Evolutionary conservation across 169 alveolate genomes (phyloP).

Genomic region (Cryptosporidium bovis): DNA sequence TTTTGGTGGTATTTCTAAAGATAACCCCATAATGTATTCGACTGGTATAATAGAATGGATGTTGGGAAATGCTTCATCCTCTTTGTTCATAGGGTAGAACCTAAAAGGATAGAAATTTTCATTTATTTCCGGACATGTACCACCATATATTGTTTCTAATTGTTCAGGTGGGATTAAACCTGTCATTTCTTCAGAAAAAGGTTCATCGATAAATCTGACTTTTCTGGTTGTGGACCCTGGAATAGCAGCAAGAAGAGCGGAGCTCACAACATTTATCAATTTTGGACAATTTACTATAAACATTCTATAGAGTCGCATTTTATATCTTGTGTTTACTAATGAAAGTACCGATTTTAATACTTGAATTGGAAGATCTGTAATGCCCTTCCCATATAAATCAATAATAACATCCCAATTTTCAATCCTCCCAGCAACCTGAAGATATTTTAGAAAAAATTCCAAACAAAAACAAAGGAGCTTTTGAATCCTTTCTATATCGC

Average conservation of each 20-base stretch:
- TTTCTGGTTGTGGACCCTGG: conserved; percentile 74
- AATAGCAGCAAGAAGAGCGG: conserved; percentile 67
- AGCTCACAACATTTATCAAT: conserved; percentile 67
- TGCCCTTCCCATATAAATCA: conserved; percentile 68
- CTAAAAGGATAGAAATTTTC: conserved; percentile 69
- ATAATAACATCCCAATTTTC: conserved; percentile 77
- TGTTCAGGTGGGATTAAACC: conserved; percentile 62
- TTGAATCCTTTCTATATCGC: conserved; percentile 56
- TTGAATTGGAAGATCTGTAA: conserved; percentile 70
- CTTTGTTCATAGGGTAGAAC: conserved; percentile 32
- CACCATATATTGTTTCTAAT: conserved; percentile 76
- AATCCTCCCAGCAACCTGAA: conserved; percentile 76
- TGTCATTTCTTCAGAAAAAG: conserved; percentile 63
- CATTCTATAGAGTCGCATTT: conserved; percentile 75
- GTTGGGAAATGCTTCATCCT: conserved; percentile 7
- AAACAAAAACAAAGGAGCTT: conserved; percentile 73
- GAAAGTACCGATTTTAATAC: conserved; percentile 71
- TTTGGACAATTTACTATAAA: conserved; percentile 75
- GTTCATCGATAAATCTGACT: conserved; percentile 69
- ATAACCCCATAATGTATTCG: conserved; percentile 34
- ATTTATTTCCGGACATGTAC: conserved; percentile 75
- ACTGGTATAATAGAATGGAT: conserved; percentile 31
- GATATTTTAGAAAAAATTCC: conserved; percentile 62
- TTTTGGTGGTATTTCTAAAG: conserved; percentile 66
- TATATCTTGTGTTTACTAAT: conserved; percentile 72